Conservation (phyloP, 345 rosid species). For the Angophora floribunda region DNA sequence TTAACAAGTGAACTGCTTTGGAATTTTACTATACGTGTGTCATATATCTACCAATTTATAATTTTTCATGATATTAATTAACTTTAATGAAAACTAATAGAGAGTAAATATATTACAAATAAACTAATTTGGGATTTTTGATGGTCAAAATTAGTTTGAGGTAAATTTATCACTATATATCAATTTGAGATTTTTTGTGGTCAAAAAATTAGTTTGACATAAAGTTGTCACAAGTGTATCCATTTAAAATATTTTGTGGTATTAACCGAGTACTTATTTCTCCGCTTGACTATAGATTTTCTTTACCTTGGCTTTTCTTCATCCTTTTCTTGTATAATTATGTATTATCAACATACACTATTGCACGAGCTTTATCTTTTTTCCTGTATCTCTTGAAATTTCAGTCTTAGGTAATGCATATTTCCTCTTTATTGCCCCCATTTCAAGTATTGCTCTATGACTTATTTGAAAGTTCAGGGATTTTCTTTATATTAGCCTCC, state of each 20-base stretch:
- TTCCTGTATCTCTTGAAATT: not conserved
- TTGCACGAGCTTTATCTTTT: not conserved
- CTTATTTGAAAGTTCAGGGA: not conserved
- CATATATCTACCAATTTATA: too few species aligned
- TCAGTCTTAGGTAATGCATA: not conserved
- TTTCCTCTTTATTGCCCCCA: not conserved
- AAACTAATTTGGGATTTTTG: fast-evolving
- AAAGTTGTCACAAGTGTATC: fast-evolving
- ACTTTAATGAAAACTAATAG: too few species aligned
- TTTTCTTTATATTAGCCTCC: not conserved
- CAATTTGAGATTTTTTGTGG: fast-evolving
- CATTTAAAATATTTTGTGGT: fast-evolving
- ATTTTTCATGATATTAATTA: fast-evolving
- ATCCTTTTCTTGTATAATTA: too few species aligned
- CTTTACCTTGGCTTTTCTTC: not conserved
- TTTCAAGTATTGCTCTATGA: not conserved
- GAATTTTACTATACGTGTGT: too few species aligned
- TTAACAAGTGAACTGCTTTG: not conserved
- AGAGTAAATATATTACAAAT: too few species aligned
- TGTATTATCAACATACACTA: not conserved
- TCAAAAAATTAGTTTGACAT: fast-evolving
- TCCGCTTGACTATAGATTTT: not conserved
- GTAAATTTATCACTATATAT: fast-evolving
- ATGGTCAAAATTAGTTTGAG: too few species aligned
- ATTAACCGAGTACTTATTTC: not conserved